phyloP scores from a whole-genome alignment of 306 rosid genomes.

The Luffa acutangula region DNA sequence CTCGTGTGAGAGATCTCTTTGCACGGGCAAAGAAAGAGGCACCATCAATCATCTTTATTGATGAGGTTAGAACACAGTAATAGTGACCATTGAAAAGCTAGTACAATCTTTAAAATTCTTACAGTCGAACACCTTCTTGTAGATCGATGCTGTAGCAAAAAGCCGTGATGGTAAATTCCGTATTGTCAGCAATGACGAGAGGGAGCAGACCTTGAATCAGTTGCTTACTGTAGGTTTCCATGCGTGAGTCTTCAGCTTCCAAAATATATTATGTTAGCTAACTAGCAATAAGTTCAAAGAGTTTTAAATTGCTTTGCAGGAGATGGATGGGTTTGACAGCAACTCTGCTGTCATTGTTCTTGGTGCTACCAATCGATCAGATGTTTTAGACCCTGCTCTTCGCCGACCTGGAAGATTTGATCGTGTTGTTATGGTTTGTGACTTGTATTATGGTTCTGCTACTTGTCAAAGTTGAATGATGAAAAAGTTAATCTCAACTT shows the following conservation, averaged over 20 bases:
- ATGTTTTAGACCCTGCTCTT: conserved; percentile 91
- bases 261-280: background rate
- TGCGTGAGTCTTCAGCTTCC: conserved; percentile 18
- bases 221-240: conserved; percentile 74
- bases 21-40: conserved; percentile 98
- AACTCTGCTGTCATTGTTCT: conserved; percentile 89
- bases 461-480: conserved; percentile 9
- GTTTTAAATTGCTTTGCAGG: conserved; percentile 40
- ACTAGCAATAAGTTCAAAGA: background rate
- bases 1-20: conserved; percentile 99
- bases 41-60: conserved; percentile 88
- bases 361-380: conserved; percentile 94
- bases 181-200: conserved; percentile 88
- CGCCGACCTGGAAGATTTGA: conserved; percentile 99
- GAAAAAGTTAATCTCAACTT: background rate
- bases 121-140: conserved; percentile 15
- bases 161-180: conserved; percentile 97
- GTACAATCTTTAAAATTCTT: conserved; percentile 11
- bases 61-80: conserved; percentile 49
- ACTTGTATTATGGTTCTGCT: conserved; percentile 8
- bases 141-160: conserved; percentile 99
- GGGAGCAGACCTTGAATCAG: conserved; percentile 98
- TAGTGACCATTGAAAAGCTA: background rate
- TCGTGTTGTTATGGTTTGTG: conserved; percentile 84
- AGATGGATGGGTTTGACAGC: conserved; percentile 99